These are phyloP conservation scores for Candida pini DNA, from an alignment of 805 yeast species.

Conservation along the genomic window DNA sequence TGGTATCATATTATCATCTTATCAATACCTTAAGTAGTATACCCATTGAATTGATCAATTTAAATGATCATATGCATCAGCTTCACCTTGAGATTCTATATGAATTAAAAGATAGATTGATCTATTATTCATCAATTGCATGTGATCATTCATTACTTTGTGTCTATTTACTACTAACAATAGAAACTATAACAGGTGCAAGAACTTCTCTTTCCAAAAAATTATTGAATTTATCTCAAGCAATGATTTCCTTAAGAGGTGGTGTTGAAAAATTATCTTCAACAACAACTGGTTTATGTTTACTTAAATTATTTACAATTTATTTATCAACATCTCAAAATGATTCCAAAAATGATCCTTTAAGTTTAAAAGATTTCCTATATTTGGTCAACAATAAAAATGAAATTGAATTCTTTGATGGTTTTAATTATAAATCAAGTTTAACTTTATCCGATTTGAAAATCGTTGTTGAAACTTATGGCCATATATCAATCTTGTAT, in stretches of 20 bases:
- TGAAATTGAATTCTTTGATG: constrained; percentile 12
- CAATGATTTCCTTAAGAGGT: constrained; percentile 15
- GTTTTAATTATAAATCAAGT: constrained; percentile 4
- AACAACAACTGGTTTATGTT: constrained; percentile 13
- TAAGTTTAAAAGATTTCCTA: constrained; percentile 8
- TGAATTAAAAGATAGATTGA: constrained; percentile 11
- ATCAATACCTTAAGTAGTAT: not conserved
- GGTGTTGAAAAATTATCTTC: constrained; percentile 9
- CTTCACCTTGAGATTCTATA: constrained; percentile 7
- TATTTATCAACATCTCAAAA: no score
- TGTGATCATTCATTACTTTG: constrained; percentile 17
- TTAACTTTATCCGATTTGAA: constrained; percentile 6
- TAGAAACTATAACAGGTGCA: constrained; percentile 11
- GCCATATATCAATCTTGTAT: constrained; percentile 8
- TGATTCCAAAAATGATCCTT: no score
- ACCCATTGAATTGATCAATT: not conserved
- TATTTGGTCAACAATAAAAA: constrained; percentile 3
- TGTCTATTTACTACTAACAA: constrained; percentile 10
- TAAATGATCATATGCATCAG: not conserved
- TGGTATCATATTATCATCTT: constrained; percentile 12
- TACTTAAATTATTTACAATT: constrained; percentile 9
- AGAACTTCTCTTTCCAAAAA: constrained; percentile 5
- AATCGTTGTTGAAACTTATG: constrained; percentile 7
- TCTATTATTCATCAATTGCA: constrained; percentile 12
- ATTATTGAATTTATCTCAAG: constrained; percentile 9